Evolutionary conservation across 2,329 filamentous ascomycete genomes (phyloP).

Genomic region (Fusarium tuaranense): DNA sequence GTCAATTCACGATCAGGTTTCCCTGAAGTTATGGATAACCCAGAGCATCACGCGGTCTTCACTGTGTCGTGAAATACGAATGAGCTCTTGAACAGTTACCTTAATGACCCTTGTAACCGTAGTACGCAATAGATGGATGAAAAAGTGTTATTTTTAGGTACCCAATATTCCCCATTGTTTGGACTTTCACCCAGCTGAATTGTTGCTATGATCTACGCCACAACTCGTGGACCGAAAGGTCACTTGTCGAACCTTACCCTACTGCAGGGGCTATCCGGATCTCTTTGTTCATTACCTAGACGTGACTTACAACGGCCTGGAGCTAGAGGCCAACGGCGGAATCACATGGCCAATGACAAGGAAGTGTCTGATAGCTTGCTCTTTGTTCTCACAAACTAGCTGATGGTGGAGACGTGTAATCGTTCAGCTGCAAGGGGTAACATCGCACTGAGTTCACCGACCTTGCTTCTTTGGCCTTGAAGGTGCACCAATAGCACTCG

Average conservation of each 20-base stretch:
- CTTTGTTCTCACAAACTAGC: not conserved
- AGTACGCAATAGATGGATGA: not conserved
- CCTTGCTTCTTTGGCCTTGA: not conserved
- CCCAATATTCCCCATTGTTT: not conserved
- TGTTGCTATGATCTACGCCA: not conserved
- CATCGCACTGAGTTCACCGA: not conserved
- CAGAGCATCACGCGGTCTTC: not conserved
- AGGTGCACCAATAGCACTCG: not conserved
- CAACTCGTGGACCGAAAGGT: not conserved
- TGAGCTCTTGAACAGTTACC: not conserved
- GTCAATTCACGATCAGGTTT: not conserved
- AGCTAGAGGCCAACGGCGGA: not conserved
- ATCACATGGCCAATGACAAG: not conserved
- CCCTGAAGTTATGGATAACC: not conserved
- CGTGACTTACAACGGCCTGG: not conserved
- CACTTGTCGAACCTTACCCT: not conserved
- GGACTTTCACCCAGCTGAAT: not conserved
- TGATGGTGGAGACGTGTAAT: not conserved
- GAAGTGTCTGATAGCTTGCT: not conserved
- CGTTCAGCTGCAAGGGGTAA: not conserved
- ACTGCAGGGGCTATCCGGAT: not conserved
- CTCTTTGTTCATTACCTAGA: not conserved
- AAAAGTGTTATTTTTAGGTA: not conserved
- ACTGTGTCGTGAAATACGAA: not conserved
- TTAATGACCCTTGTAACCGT: not conserved